A percentile compares a stretch with the other conserved stretches of the same genome.
phyloP scores from a whole-genome alignment of 2,329 filamentous ascomycete species.

The Epichloe sp. region DNA sequence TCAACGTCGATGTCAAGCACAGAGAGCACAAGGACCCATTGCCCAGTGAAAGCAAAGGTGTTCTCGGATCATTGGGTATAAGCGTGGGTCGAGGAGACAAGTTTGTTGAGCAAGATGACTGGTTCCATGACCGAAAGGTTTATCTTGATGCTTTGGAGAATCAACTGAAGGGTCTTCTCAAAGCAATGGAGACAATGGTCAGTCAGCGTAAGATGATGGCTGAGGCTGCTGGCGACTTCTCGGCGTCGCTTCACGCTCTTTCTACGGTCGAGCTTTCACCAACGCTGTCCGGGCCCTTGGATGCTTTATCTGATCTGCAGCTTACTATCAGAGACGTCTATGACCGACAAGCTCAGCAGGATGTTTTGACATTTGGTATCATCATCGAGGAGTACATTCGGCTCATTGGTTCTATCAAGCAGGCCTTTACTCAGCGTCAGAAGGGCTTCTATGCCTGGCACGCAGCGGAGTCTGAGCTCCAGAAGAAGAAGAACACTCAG shows the following conservation, averaged over 20 bases:
- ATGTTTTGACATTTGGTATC: constrained; percentile 89
- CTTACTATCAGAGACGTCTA: constrained; percentile 90
- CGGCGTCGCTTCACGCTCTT: constrained; percentile 79
- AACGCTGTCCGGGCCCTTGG: constrained; percentile 73
- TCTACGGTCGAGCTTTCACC: constrained; percentile 88
- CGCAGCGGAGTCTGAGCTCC: constrained; percentile 72
- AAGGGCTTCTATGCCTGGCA: constrained; percentile 96
- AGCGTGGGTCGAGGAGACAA: constrained; percentile 67
- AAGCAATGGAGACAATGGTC: constrained; percentile 89
- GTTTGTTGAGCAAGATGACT: constrained; percentile 97
- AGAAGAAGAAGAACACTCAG: constrained; percentile 77
- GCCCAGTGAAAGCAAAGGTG: constrained; percentile 80
- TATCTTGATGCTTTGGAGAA: constrained; percentile 90
- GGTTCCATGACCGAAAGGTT: constrained; percentile 93
- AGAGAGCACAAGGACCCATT: constrained; percentile 85
- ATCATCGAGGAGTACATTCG: constrained; percentile 98
- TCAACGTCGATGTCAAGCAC: constrained; percentile 95
- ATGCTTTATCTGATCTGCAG: constrained; percentile 85
- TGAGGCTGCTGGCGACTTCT: constrained; percentile 88
- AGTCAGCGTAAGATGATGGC: constrained; percentile 84
- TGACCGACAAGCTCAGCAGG: constrained; percentile 91
- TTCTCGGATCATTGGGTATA: constrained; percentile 75
- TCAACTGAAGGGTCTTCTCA: constrained; percentile 79
- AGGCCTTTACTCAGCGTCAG: constrained; percentile 81
- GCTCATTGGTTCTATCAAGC: constrained; percentile 88